Base-by-base conservation (phyloP, 805 yeast genomes). In the Ogataea glucozyma region DNA sequence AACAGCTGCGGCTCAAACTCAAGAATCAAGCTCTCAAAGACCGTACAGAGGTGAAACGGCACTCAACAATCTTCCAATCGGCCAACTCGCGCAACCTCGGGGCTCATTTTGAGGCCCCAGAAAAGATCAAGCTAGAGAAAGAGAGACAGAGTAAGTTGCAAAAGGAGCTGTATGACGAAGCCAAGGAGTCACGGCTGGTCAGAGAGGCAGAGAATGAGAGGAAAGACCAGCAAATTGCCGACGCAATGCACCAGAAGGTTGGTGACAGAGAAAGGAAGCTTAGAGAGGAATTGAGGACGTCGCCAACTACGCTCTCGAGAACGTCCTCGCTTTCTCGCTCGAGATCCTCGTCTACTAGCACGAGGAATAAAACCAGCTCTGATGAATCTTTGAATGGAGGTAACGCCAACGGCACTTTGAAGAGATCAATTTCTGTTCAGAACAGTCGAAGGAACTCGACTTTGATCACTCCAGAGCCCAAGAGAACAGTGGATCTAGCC, bases 91-190 rank as follows among this genome's bases (percentile, higher is more conserved):
- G 43, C 21, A 51, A 46, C 29, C 21, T 60, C 20, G 64, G 53
- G 40, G 57, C 54, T 2, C 44, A 55, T 41, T 60, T 51, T 27
- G 42, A 52, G 14, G 46, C 53, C 16, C 62, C 65, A 11, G 53
- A 51, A 12, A 59, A 58, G 31, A 31, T 34, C 10, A 60, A 58
- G 29, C 24, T 43, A 1, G 61, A 57, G 22, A 53, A 45, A 31
- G 65, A 57, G 29, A 49, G 43, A 27, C 62, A 59, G 31, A 50
- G 60, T 3, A 55, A 38, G 33, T 29, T 54, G 21, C 57, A 60
- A 36, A 52, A 52, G 26, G 52, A 56, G 24, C 16, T 55, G 3
- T 47, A 44, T 14, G 60, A 54, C 14, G 46, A 48, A 8, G 63
- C 62, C 5, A 58, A 49, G 35, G 64, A 57, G 26, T 56, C 53